Evolutionary conservation across 805 yeast genomes (phyloP).

Genomic region (Monosporozyma siamensis): DNA sequence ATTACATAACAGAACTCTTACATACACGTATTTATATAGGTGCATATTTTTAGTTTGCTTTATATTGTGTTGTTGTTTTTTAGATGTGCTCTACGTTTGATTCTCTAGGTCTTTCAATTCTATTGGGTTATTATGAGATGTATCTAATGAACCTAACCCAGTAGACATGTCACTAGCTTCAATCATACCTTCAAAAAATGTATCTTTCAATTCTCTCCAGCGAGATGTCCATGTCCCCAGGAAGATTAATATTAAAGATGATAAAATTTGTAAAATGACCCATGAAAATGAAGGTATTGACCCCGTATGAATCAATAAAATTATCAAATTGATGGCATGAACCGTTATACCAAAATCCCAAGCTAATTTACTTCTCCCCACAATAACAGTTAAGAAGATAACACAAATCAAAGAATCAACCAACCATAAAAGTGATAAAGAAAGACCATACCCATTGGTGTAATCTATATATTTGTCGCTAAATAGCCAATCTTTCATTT

Average conservation of each 20-base stretch:
- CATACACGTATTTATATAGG: no score
- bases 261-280: slow-evolving; percentile 73
- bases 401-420: slow-evolving; percentile 77
- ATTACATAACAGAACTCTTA: no score
- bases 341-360: slow-evolving; percentile 96
- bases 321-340: slow-evolving; percentile 66
- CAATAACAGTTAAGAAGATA: slow-evolving; percentile 72
- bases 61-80: no score
- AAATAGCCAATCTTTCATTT: slow-evolving; percentile 56
- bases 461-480: slow-evolving; percentile 69
- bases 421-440: slow-evolving; percentile 68
- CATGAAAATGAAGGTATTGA: slow-evolving; percentile 70
- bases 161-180: slow-evolving; percentile 30
- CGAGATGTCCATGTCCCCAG: slow-evolving; percentile 85
- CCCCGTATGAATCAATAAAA: slow-evolving; percentile 57
- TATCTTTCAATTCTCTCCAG: slow-evolving; percentile 83
- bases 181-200: slow-evolving; percentile 77
- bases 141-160: not conserved
- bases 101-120: slow-evolving; percentile 15
- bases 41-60: no score
- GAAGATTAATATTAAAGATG: slow-evolving; percentile 59
- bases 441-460: slow-evolving; percentile 73
- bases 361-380: slow-evolving; percentile 87
- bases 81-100: slow-evolving; percentile 4
- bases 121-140: slow-evolving; percentile 2